These are phyloP conservation scores for Ganoderma lingzhi DNA, from an alignment of 1,284 basidiomycete genomes.

Conservation along the genomic window DNA sequence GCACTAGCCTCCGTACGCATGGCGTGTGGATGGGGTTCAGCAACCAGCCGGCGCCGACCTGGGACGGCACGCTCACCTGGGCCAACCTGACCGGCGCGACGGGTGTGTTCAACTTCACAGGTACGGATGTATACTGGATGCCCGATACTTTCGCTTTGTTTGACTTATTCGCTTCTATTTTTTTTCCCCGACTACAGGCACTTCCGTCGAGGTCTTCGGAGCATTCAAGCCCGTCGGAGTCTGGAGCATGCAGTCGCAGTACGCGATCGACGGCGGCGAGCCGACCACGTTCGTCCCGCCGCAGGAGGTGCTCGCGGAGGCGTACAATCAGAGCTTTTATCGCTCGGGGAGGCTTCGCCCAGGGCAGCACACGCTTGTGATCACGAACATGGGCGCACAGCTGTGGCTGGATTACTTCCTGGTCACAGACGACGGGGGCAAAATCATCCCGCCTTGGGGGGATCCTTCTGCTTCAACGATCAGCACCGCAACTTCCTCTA, in stretches of 20 bases:
- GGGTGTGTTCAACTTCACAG: background rate
- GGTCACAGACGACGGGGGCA: background rate
- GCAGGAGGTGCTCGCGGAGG: background rate
- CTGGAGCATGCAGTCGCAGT: conserved; percentile 10
- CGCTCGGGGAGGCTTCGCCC: background rate
- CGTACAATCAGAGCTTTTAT: background rate
- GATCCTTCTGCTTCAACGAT: background rate
- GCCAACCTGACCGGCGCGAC: background rate
- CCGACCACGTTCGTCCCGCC: background rate
- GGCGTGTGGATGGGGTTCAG: background rate
- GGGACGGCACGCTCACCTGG: conserved; percentile 1
- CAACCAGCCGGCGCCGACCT: background rate
- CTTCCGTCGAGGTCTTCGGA: background rate
- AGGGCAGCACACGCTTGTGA: background rate
- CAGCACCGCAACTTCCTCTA: too few species aligned
- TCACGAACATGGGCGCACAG: conserved; percentile 2
- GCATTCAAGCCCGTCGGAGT: background rate
- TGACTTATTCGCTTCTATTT: background rate
- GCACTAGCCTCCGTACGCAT: background rate
- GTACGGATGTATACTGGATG: background rate
- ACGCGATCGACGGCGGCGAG: background rate
- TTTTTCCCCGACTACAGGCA: background rate
- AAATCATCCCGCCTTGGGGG: background rate
- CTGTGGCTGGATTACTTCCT: background rate
- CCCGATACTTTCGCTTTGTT: background rate